Evolutionary conservation across 23 red algal species (phyloP), one percentile per base, ranked within the genome.

Genomic region (Gracilaria gracilis): DNA sequence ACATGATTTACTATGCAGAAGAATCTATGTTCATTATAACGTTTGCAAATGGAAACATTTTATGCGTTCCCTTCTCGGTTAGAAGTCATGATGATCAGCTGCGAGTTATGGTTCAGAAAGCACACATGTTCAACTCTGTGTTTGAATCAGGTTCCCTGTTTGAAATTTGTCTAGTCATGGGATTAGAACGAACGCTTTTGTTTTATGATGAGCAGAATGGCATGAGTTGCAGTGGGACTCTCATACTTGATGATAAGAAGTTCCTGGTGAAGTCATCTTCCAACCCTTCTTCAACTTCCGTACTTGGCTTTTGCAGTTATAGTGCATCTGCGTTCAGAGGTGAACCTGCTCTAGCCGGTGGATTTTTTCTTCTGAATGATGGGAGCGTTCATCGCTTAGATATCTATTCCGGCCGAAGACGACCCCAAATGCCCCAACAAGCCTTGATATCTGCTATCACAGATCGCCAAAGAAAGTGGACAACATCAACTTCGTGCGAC

Each of bases 301-400:
- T 89, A 44, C 54, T 75, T 34, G 86, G 86, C 25, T 66, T 78
- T 36, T 62, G 46, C 9, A 23, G 50, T 17, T 89, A 67, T 46
- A 29, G 67, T 28, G 24, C 86, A 55, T 79, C 61, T 19, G 55
- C 75, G 40, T 34, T 80, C 19, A 46, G 17, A 27, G 86, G 90
- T 8, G 48, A 66, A 25, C 50, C 81, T 25, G 23, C 79, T 1
- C 16, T 21, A 31, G 36, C 62, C 4, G 90, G 80, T 16, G 90
- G 53, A 32, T 42, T 93, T 32, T 39, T 93, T 74, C 79, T 84
- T 46, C 40, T 93, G 35, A 66, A 93, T 57, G 90, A 93, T 48
- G 90, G 90, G 46, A 85, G 80, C 72, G 51, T 93, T 55, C 81
- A 93, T 35, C 61, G 81, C 0, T 2, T 93, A 9, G 79, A 85